A percentile compares a stretch with the other conserved stretches of the same genome.
These are phyloP conservation scores for Fusarium luffae DNA, from an alignment of 2,329 filamentous ascomycete genomes.

Conservation along the genomic window DNA sequence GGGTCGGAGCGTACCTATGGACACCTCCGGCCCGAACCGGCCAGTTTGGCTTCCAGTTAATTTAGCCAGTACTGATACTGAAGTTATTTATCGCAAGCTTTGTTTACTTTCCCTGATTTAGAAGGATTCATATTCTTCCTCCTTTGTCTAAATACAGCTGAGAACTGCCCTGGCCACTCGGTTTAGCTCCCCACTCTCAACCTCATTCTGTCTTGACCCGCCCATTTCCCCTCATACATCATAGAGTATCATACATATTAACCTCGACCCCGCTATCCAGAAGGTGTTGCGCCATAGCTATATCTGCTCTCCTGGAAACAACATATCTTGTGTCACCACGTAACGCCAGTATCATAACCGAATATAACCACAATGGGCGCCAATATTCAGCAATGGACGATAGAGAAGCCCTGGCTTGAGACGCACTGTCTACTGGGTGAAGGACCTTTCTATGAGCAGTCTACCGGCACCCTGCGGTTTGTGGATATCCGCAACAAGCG, in stretches of 20 bases:
- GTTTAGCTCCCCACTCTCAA: slow-evolving; percentile 7
- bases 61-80: slow-evolving; percentile 12
- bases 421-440: slow-evolving; percentile 76
- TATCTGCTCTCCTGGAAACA: background rate
- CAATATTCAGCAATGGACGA: slow-evolving; percentile 61
- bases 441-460: slow-evolving; percentile 77
- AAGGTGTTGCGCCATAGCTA: background rate
- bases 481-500: slow-evolving; percentile 85
- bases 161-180: background rate
- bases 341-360: background rate
- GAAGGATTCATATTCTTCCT: background rate
- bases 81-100: background rate
- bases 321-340: background rate
- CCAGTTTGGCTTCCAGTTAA: slow-evolving; percentile 1
- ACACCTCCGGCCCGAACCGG: slow-evolving; percentile 26
- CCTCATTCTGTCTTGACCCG: slow-evolving; percentile 12
- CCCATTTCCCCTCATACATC: slow-evolving; percentile 28
- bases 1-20: slow-evolving; percentile 18
- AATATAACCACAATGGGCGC: slow-evolving; percentile 46
- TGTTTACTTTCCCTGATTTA: background rate
- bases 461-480: slow-evolving; percentile 75
- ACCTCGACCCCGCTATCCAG: slow-evolving; percentile 25
- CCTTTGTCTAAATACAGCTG: background rate
- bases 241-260: slow-evolving; percentile 28
- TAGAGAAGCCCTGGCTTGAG: slow-evolving; percentile 65